Conservation (phyloP, 352 stramenopile genomes). For the Pythium brachiatum region DNA sequence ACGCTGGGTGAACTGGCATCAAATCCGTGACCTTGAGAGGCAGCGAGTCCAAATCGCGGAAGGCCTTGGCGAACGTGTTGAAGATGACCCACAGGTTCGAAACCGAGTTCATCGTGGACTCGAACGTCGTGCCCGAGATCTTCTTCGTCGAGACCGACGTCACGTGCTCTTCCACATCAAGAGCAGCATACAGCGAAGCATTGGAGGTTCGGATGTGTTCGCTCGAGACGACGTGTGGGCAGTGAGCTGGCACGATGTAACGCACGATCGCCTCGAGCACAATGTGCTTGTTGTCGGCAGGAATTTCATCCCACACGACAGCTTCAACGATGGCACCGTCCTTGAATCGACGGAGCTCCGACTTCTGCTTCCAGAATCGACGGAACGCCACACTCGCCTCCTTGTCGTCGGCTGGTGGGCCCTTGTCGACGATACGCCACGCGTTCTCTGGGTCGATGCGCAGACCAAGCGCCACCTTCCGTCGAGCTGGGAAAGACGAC, state of each 20-base stretch:
- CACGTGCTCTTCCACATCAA: constrained; percentile 58
- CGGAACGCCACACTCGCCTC: constrained; percentile 67
- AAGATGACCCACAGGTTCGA: constrained; percentile 79
- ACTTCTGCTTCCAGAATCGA: constrained; percentile 86
- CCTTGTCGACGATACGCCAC: constrained; percentile 87
- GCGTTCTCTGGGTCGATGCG: constrained; percentile 76
- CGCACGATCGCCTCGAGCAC: constrained; percentile 76
- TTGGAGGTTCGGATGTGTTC: constrained; percentile 76
- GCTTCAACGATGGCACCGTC: constrained; percentile 88
- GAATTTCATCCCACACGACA: constrained; percentile 85
- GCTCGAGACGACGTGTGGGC: constrained; percentile 41
- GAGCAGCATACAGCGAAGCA: constrained; percentile 54
- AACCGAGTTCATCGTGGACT: constrained; percentile 75
- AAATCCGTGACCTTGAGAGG: constrained; percentile 87
- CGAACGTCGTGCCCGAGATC: constrained; percentile 46
- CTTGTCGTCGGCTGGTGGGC: constrained; percentile 83
- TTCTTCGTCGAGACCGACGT: constrained; percentile 35
- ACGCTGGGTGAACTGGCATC: constrained; percentile 67
- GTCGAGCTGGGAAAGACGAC: constrained; percentile 30
- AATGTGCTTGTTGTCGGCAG: constrained; percentile 61
- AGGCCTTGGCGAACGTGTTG: constrained; percentile 72
- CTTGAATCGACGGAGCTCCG: constrained; percentile 89
- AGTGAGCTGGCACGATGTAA: constrained; percentile 69
- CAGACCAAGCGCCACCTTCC: constrained; percentile 78
- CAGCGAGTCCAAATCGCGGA: constrained; percentile 76